These are phyloP conservation scores for Colletotrichum acutatum DNA, from an alignment of 2,329 filamentous ascomycete genomes.

Conservation along the genomic window DNA sequence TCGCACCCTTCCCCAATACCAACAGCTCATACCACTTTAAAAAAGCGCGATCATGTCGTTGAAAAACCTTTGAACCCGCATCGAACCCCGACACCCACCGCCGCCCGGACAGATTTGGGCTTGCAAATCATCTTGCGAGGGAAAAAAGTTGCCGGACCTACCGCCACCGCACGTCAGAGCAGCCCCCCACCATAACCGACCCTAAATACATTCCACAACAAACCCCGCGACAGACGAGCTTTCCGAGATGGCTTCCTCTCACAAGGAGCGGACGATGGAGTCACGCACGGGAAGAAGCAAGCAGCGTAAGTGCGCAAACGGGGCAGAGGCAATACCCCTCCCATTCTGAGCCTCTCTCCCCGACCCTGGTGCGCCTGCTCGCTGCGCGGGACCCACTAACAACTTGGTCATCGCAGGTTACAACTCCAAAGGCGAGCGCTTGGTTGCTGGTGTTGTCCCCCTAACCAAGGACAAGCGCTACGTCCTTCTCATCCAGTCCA, in stretches of 20 bases:
- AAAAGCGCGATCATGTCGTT: constrained; percentile 36
- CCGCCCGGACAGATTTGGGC: constrained; percentile 18
- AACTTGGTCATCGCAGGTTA: constrained; percentile 73
- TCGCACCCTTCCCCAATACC: neutral
- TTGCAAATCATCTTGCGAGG: constrained; percentile 18
- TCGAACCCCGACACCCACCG: constrained; percentile 12
- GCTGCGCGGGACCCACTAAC: constrained; percentile 48
- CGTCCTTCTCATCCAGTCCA: constrained; percentile 94
- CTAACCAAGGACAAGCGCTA: constrained; percentile 86
- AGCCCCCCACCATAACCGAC: constrained; percentile 16
- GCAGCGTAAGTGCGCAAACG: constrained; percentile 73
- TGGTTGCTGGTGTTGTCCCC: constrained; percentile 94
- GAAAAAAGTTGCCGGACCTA: constrained; percentile 27
- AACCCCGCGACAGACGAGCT: constrained; percentile 19
- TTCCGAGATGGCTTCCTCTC: constrained; percentile 34
- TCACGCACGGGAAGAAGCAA: constrained; percentile 82
- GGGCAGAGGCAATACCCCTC: constrained; percentile 22
- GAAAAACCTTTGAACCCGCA: constrained; percentile 33
- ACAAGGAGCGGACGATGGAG: constrained; percentile 69
- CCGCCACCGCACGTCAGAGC: constrained; percentile 23
- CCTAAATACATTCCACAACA: constrained; percentile 18
- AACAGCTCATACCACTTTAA: constrained; percentile 8
- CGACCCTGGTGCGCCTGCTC: constrained; percentile 35
- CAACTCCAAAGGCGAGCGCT: constrained; percentile 88
- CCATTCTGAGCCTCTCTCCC: constrained; percentile 17